Percentiles rank a stretch among this genome's conserved stretches.
phyloP scores from a whole-genome alignment of 257 asterid species.

The Salvia hispanica region DNA sequence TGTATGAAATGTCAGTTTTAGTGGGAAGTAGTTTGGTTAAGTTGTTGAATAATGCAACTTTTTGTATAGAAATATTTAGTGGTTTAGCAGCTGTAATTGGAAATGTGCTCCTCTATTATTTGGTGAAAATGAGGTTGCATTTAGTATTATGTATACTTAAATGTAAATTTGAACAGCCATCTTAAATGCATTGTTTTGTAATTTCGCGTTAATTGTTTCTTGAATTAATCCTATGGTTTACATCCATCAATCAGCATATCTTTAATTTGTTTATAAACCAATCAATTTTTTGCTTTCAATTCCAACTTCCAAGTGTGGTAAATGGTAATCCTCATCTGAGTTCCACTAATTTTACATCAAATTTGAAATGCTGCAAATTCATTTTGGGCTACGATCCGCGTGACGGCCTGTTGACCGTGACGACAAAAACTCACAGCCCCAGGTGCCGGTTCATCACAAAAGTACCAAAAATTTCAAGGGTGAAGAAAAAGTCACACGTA shows the following conservation, averaged over 20 bases:
- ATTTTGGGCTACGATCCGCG: too few species aligned
- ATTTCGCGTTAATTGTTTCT: neutral
- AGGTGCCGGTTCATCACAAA: too few species aligned
- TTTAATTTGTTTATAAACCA: too few species aligned
- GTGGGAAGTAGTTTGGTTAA: constrained; percentile 8
- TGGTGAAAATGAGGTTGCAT: constrained; percentile 35
- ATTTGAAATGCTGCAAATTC: too few species aligned
- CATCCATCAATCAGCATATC: neutral
- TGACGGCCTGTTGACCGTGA: too few species aligned
- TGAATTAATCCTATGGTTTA: neutral
- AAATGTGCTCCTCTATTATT: constrained; percentile 26
- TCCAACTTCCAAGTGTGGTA: too few species aligned
- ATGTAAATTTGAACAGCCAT: constrained; percentile 35
- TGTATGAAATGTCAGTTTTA: constrained; percentile 18
- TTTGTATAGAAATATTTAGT: constrained; percentile 48
- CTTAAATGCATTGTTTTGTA: constrained; percentile 26
- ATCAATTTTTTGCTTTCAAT: too few species aligned
- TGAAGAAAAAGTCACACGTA: neutral
- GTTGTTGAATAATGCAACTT: constrained; percentile 29
- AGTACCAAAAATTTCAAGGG: too few species aligned
- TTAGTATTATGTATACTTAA: constrained; percentile 24
- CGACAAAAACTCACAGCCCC: neutral
- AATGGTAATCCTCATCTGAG: too few species aligned
- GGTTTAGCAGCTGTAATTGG: constrained; percentile 28
- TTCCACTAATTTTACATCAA: too few species aligned